Conservation (phyloP, 805 yeast species). For the Yarrowia osloensis region DNA sequence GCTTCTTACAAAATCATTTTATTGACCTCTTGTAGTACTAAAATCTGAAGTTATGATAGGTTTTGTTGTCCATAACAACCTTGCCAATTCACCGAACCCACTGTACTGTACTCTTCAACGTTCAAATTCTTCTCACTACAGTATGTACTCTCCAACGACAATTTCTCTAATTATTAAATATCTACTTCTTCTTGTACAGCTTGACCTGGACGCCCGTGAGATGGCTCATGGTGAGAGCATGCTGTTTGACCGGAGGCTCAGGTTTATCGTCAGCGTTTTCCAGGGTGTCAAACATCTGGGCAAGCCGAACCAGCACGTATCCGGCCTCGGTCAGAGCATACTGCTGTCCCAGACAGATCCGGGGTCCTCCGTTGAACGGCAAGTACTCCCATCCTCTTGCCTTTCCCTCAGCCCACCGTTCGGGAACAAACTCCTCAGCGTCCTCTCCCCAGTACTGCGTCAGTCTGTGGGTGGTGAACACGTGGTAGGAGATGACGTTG, state of each 20-base stretch:
- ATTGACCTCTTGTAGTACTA: too few species aligned
- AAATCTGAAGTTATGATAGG: too few species aligned
- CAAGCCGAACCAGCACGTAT: slow-evolving; percentile 47
- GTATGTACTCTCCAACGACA: too few species aligned
- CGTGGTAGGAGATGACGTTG: slow-evolving; percentile 45
- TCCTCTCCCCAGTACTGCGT: slow-evolving; percentile 49
- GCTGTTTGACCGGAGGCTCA: slow-evolving; percentile 12
- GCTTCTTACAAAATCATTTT: too few species aligned
- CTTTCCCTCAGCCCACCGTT: slow-evolving; percentile 50
- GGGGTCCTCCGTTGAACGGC: slow-evolving; percentile 58
- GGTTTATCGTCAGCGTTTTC: slow-evolving; percentile 20
- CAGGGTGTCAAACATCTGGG: slow-evolving; percentile 36
- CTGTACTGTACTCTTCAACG: not conserved
- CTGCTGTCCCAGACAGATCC: slow-evolving; percentile 59
- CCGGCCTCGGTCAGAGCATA: slow-evolving; percentile 58
- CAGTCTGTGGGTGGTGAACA: slow-evolving; percentile 49
- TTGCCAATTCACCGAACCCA: too few species aligned
- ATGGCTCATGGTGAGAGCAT: slow-evolving; percentile 24
- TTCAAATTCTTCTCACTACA: too few species aligned
- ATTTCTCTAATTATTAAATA: not conserved
- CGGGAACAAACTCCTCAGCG: slow-evolving; percentile 49
- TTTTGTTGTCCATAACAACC: too few species aligned
- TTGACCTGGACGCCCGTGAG: not conserved
- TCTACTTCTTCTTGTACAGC: not conserved
- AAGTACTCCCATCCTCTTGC: slow-evolving; percentile 48